These are phyloP conservation scores for Epichloe uncinata DNA, from an alignment of 2,329 filamentous ascomycete genomes.

Conservation along the genomic window DNA sequence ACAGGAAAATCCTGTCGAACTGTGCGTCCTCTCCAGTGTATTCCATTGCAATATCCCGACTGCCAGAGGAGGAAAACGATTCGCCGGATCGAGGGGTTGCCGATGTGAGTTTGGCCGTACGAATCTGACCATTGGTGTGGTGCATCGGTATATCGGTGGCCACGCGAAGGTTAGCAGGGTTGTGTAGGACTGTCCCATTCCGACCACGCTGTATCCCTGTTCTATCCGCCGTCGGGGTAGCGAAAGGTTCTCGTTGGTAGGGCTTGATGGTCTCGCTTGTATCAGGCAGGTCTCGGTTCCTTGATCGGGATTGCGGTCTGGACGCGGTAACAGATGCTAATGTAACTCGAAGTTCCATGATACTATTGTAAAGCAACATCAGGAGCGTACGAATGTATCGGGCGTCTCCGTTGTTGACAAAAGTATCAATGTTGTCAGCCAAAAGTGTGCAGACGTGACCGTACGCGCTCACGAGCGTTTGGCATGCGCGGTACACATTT, in stretches of 20 bases:
- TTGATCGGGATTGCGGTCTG: constrained; percentile 10
- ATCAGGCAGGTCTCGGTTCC: constrained; percentile 9
- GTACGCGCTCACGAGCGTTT: constrained; percentile 51
- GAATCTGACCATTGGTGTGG: constrained; percentile 34
- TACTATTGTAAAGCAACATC: constrained; percentile 51
- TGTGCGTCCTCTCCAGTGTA: constrained; percentile 63
- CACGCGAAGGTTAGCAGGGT: constrained; percentile 40
- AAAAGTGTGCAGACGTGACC: constrained; percentile 50
- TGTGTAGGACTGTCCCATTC: constrained; percentile 29
- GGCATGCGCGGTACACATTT: constrained; percentile 48
- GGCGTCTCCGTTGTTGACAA: constrained; percentile 52
- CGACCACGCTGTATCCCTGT: constrained; percentile 20
- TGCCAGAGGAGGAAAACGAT: constrained; percentile 51
- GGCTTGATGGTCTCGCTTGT: constrained; percentile 36
- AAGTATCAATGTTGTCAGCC: constrained; percentile 47
- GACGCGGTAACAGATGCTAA: constrained; percentile 22
- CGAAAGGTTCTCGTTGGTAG: constrained; percentile 37
- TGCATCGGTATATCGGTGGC: constrained; percentile 37
- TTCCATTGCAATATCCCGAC: constrained; percentile 38
- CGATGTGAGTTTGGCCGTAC: constrained; percentile 39
- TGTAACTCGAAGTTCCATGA: constrained; percentile 51
- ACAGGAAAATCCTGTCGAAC: constrained; percentile 73
- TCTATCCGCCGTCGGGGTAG: constrained; percentile 39
- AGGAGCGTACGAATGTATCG: constrained; percentile 53
- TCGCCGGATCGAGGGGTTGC: constrained; percentile 75